Evolutionary conservation across 305 asterid species (phyloP).

Genomic region (Rubia tinctorum): DNA sequence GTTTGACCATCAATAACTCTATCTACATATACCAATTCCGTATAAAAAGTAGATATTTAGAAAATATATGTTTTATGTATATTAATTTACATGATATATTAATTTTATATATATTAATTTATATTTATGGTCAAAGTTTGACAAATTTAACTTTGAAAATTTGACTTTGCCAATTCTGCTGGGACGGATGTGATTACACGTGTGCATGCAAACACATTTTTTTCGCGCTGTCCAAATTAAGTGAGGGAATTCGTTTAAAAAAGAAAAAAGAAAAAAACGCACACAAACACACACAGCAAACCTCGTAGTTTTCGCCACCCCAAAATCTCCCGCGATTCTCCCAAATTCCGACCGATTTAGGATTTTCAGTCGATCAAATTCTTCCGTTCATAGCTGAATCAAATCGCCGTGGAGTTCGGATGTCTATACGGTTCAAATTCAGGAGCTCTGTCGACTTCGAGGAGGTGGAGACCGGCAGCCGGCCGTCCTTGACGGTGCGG

Average conservation of each 20-base stretch:
- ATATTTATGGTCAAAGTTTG: too few species aligned
- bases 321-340: neutral
- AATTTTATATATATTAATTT: too few species aligned
- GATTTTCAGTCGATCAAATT: neutral
- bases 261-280: neutral
- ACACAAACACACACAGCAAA: neutral
- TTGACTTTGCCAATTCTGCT: too few species aligned
- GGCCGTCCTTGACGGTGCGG: slow-evolving; percentile 24
- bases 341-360: neutral
- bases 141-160: too few species aligned
- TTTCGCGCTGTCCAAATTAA: neutral
- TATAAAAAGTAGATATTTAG: too few species aligned
- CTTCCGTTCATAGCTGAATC: neutral
- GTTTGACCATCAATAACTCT: too few species aligned
- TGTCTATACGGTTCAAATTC: slow-evolving; percentile 42
- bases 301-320: neutral
- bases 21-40: too few species aligned
- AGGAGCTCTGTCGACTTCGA: slow-evolving; percentile 30
- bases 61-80: too few species aligned
- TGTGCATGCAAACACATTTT: neutral
- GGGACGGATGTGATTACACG: too few species aligned
- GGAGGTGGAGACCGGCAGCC: slow-evolving; percentile 28
- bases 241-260: neutral
- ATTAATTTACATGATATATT: too few species aligned
- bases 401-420: slow-evolving; percentile 3